Evolutionary conservation across 495 filamentous ascomycete genomes (phyloP).

Genomic region (Viridothelium virens): DNA sequence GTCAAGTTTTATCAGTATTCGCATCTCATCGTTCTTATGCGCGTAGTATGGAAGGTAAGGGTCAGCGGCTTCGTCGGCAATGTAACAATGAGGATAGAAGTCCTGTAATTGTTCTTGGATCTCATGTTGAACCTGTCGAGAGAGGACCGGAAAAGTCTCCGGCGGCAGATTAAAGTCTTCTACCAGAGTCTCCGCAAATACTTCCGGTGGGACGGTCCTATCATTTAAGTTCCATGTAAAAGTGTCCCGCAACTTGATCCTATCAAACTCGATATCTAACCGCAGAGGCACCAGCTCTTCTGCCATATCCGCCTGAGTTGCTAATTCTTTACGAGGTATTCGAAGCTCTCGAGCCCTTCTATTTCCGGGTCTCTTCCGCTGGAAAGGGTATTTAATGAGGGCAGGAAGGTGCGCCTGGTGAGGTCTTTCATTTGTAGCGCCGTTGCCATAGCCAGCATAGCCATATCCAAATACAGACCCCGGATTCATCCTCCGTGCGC

Average conservation of each 20-base stretch:
- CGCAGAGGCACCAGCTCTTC: conserved; percentile 88
- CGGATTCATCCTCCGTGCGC: conserved; percentile 48
- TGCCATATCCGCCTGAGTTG: conserved; percentile 74
- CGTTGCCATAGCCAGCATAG: conserved; percentile 85
- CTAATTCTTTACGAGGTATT: conserved; percentile 66
- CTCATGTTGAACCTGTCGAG: conserved; percentile 68
- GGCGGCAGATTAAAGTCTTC: conserved; percentile 81
- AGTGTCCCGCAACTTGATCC: conserved; percentile 90
- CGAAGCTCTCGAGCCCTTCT: conserved; percentile 62
- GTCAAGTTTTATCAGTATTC: conserved; percentile 87
- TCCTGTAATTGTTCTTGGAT: conserved; percentile 87
- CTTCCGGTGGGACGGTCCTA: conserved; percentile 62
- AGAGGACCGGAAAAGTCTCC: conserved; percentile 53
- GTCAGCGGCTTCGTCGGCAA: conserved; percentile 85
- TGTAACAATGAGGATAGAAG: conserved; percentile 82
- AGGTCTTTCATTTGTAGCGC: conserved; percentile 57
- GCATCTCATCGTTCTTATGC: conserved; percentile 98
- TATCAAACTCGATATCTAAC: conserved; percentile 90
- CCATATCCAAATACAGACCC: conserved; percentile 66
- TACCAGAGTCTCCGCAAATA: conserved; percentile 81
- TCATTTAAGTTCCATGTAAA: conserved; percentile 99
- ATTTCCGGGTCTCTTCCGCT: conserved; percentile 64
- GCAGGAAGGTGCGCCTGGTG: conserved; percentile 15
- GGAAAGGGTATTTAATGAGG: conserved; percentile 63
- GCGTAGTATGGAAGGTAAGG: conserved; percentile 83